Percentiles rank a stretch among this genome's conserved stretches.
These are phyloP conservation scores for Tetrastigma voinierianum DNA, from an alignment of 164 flowering plant genomes.

Conservation along the genomic window DNA sequence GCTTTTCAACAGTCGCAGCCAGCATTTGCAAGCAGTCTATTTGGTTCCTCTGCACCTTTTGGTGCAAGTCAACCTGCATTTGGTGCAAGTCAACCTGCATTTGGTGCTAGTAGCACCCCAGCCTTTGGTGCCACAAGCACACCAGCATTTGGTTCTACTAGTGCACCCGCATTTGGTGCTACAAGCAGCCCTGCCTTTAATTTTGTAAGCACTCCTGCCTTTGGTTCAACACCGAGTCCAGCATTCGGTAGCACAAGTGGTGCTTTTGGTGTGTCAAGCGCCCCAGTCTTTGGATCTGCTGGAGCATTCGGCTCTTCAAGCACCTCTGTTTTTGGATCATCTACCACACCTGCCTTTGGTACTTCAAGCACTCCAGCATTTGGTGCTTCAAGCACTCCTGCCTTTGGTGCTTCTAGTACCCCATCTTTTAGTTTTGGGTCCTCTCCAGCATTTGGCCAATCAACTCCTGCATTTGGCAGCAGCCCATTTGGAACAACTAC, in stretches of 20 bases:
- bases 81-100: constrained; percentile 70
- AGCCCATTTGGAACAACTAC: constrained; percentile 56
- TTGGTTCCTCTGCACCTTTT: constrained; percentile 73
- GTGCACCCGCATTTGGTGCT: constrained; percentile 31
- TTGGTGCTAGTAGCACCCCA: constrained; percentile 53
- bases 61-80: constrained; percentile 73
- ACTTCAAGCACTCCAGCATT: constrained; percentile 24
- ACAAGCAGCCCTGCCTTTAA: constrained; percentile 24
- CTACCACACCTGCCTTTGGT: constrained; percentile 59
- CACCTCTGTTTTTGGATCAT: constrained; percentile 20
- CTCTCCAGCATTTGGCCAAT: constrained; percentile 70
- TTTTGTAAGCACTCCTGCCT: constrained; percentile 51
- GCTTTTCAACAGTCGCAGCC: constrained; percentile 81
- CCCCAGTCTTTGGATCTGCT: constrained; percentile 48
- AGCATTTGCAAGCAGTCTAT: constrained; percentile 68
- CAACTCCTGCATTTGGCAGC: constrained; percentile 72
- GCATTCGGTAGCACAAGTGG: constrained; percentile 44
- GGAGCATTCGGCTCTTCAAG: constrained; percentile 59
- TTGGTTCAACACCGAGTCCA: constrained; percentile 39
- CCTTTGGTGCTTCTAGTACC: constrained; percentile 55
- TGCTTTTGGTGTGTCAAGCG: constrained; percentile 53
- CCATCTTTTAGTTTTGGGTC: constrained; percentile 55
- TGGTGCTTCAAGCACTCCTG: constrained; percentile 36
- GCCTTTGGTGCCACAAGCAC: constrained; percentile 52
- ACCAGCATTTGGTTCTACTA: constrained; percentile 61